Evolutionary conservation across 179 eudicot species (phyloP).

Genomic region (Drosera spatulata): DNA sequence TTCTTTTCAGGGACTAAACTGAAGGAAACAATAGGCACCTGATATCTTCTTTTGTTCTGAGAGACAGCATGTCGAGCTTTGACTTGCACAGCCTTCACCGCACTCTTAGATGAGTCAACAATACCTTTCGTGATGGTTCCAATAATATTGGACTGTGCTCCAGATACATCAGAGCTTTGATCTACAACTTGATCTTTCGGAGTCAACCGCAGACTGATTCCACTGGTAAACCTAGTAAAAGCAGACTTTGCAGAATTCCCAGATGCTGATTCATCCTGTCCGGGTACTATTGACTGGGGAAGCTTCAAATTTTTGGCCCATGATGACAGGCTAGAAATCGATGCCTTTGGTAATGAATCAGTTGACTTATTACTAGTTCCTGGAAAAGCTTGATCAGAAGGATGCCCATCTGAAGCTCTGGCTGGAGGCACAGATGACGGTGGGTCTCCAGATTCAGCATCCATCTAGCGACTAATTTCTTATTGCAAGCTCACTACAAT

Average conservation of each 20-base stretch:
- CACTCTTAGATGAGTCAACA: constrained; percentile 87
- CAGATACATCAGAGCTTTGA: constrained; percentile 36
- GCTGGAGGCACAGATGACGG: constrained; percentile 15
- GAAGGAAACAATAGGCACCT: constrained; percentile 29
- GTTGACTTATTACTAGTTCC: constrained; percentile 19
- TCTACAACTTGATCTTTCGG: constrained; percentile 62
- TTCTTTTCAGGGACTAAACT: not conserved
- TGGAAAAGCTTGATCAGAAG: constrained; percentile 26
- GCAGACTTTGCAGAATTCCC: constrained; percentile 58
- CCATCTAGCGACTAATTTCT: constrained; percentile 19
- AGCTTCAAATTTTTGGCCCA: constrained; percentile 82
- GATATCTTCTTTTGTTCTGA: constrained; percentile 95
- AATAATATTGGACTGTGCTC: constrained; percentile 62
- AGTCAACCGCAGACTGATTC: constrained; percentile 52
- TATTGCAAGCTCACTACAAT: no score
- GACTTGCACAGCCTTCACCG: constrained; percentile 86
- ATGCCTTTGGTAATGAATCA: constrained; percentile 39
- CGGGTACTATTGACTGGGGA: constrained; percentile 39
- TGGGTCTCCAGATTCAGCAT: constrained; percentile 35
- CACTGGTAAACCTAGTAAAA: constrained; percentile 64
- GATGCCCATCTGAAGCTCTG: constrained; percentile 18
- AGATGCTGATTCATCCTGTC: constrained; percentile 43
- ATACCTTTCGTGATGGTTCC: constrained; percentile 74
- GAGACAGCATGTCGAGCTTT: constrained; percentile 99
- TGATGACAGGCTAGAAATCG: constrained; percentile 51